Percentiles rank a stretch among this genome's conserved stretches.
Conservation (phyloP, 2,329 filamentous ascomycete genomes). For the Fonsecaea pugnacius region DNA sequence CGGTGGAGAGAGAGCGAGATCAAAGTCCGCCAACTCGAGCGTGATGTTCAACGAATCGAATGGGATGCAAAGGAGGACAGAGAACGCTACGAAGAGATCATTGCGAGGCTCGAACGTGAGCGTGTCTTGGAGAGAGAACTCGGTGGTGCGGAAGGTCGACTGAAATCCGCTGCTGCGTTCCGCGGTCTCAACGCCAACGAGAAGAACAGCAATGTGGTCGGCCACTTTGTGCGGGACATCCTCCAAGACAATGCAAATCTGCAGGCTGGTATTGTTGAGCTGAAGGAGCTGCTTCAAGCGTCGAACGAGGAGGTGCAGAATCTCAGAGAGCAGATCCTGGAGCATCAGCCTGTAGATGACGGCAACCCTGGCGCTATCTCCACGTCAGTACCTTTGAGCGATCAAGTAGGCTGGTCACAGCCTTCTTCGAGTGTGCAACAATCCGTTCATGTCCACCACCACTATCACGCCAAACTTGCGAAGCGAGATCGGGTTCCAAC, state of each 20-base stretch:
- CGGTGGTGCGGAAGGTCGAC: slow-evolving; percentile 74
- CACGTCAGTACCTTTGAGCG: slow-evolving; percentile 56
- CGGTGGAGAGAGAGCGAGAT: slow-evolving; percentile 86
- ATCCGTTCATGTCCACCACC: slow-evolving; percentile 90
- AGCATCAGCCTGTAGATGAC: slow-evolving; percentile 70
- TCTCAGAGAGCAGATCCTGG: slow-evolving; percentile 77
- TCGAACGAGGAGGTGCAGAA: slow-evolving; percentile 94
- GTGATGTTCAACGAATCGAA: slow-evolving; percentile 88
- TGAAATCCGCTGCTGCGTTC: slow-evolving; percentile 76
- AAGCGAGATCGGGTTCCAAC: slow-evolving; percentile 64
- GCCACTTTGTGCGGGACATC: slow-evolving; percentile 93
- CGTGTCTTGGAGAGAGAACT: slow-evolving; percentile 81
- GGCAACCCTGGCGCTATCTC: slow-evolving; percentile 28
- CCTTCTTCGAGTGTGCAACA: slow-evolving; percentile 59
- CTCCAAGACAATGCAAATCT: slow-evolving; percentile 93
- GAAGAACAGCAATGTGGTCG: slow-evolving; percentile 76
- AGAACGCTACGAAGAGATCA: slow-evolving; percentile 77
- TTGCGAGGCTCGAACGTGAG: slow-evolving; percentile 81
- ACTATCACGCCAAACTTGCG: slow-evolving; percentile 71
- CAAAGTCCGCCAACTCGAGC: slow-evolving; percentile 76
- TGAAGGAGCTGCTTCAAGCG: slow-evolving; percentile 85
- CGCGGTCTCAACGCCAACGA: slow-evolving; percentile 42
- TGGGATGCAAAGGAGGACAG: slow-evolving; percentile 78
- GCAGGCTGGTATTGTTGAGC: slow-evolving; percentile 86
- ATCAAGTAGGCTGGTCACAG: slow-evolving; percentile 68